Base-by-base conservation (phyloP, 1,139 yeast genomes). In the Zygosaccharomyces sapae region DNA sequence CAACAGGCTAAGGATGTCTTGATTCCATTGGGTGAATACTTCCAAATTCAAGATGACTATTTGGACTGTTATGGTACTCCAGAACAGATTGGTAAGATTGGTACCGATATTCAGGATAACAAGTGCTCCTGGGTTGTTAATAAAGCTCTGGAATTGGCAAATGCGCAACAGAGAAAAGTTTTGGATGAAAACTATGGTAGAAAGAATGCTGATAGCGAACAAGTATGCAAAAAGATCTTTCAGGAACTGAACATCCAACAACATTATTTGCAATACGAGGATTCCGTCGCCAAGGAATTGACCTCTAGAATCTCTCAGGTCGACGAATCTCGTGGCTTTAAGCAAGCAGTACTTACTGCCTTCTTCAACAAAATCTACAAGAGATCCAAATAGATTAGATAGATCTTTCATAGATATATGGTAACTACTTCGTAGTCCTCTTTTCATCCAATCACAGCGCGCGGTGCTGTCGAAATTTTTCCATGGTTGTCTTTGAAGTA, bases 41-140 rank as follows among this genome's bases (percentile, higher is more conserved):
- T 94, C 84, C 99, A 94, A 74, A 88, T 94, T 59, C 98, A 94
- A 73, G 99, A 94, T 67, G 99, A 94, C 70, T 94, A 75, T 73
- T 80, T 94, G 61, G 99, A 94, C 70, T 88, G 97, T 70, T 94
- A 87, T 66, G 99, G 98, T 55, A 89, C 94, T 58, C 97, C 98
- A 41, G 95, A 86, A 66, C 90, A 90, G 63, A 92, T 90, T 65
- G 99, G 99, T 54, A 94, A 94, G 76, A 88, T 94, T 58, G 99
- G 99, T 57, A 94, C 98, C 50, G 99, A 94, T 69, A 94, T 94
- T 65, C 87, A 87, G 73, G 99, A 94, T 70, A 94, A 94, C 79
- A 94, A 94, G 72, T 94, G 98, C 70, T 86, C 97, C 42, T 94
- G 99, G 99, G 83, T 94, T 51, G 79, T 94, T 62, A 92, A 92